Evolutionary conservation across 495 filamentous ascomycete genomes (phyloP).

Genomic region (Thermothielavioides terrestris): DNA sequence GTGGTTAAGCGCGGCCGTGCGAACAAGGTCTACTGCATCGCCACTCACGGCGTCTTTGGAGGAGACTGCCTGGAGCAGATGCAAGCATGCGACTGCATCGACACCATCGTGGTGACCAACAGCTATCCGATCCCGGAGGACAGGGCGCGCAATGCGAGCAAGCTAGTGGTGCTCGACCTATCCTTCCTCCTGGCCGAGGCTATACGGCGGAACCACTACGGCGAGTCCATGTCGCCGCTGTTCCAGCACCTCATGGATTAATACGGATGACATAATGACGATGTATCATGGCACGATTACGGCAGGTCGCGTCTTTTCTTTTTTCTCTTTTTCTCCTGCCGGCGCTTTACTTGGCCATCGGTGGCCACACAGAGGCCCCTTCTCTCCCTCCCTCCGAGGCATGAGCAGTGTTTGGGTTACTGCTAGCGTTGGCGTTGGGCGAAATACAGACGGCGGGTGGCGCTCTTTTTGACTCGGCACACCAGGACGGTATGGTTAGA

Average conservation of each 20-base stretch:
- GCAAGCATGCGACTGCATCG: constrained; percentile 83
- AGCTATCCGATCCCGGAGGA: constrained; percentile 80
- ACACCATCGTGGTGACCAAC: constrained; percentile 91
- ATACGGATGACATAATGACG: too few relatives aligned
- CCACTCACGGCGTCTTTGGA: constrained; percentile 91
- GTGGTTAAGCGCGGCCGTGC: constrained; percentile 87
- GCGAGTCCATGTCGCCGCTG: constrained; percentile 74
- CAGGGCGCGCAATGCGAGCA: constrained; percentile 60
- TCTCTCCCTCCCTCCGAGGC: constrained; percentile 7
- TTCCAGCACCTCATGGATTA: constrained; percentile 64
- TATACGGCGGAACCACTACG: constrained; percentile 91
- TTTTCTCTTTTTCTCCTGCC: not conserved
- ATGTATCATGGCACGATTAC: too few relatives aligned
- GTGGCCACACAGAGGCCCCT: not conserved
- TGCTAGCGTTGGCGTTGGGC: constrained; percentile 28
- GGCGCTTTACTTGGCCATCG: not conserved
- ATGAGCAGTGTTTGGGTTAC: constrained; percentile 9
- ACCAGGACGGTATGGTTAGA: constrained; percentile 11
- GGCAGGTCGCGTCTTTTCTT: constrained; percentile 12
- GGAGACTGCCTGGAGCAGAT: constrained; percentile 83
- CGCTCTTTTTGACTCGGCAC: constrained; percentile 12
- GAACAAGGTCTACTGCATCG: constrained; percentile 93
- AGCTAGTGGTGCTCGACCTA: constrained; percentile 82
- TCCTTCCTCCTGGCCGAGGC: constrained; percentile 83
- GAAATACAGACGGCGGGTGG: constrained; percentile 11